Evolutionary conservation across 2,329 filamentous ascomycete species (phyloP).

Genomic region (Colletotrichum gigasporum): DNA sequence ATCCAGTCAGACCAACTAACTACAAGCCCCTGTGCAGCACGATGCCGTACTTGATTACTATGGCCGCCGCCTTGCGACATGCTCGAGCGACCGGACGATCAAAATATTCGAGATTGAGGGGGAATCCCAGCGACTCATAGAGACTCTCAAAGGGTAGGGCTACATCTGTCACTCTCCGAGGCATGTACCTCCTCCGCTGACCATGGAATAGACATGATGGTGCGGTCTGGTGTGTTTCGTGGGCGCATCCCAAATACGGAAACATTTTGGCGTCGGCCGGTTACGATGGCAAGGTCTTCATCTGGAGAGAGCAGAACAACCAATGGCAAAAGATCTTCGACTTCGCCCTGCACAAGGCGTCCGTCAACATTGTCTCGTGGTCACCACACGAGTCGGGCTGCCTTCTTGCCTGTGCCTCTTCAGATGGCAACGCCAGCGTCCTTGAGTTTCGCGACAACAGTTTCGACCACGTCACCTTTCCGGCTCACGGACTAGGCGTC

Average conservation of each 20-base stretch:
- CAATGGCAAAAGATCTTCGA: constrained; percentile 91
- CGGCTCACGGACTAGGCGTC: constrained; percentile 91
- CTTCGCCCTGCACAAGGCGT: constrained; percentile 92
- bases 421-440: constrained; percentile 91
- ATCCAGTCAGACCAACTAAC: too few relatives aligned
- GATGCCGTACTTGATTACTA: constrained; percentile 99
- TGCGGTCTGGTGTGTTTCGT: constrained; percentile 96
- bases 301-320: constrained; percentile 90
- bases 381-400: constrained; percentile 97
- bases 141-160: constrained; percentile 90
- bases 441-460: constrained; percentile 97
- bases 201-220: constrained; percentile 80
- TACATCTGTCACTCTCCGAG: constrained; percentile 18
- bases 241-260: constrained; percentile 98
- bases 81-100: constrained; percentile 97
- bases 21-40: constrained; percentile 66
- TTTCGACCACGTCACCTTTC: constrained; percentile 90
- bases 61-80: constrained; percentile 93
- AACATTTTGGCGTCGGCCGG: constrained; percentile 95
- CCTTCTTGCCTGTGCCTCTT: constrained; percentile 92
- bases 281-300: constrained; percentile 98
- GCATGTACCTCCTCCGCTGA: not conserved
- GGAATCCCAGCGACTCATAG: constrained; percentile 86
- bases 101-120: constrained; percentile 99
- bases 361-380: constrained; percentile 97